Conservation (phyloP, 2,329 filamentous ascomycete species). For the Lecanicillium sp. region DNA sequence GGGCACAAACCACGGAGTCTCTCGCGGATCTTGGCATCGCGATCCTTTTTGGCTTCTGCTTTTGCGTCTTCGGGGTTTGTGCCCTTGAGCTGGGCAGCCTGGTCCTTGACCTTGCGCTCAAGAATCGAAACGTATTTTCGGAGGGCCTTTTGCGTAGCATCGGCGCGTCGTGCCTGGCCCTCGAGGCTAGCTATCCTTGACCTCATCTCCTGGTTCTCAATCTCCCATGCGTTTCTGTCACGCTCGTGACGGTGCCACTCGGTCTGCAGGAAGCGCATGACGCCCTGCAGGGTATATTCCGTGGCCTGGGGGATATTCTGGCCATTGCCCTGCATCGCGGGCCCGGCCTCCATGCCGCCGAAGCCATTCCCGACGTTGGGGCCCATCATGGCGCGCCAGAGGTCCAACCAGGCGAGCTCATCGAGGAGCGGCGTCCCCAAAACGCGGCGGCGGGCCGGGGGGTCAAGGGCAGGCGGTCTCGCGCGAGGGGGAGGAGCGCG, state of each 20-base stretch:
- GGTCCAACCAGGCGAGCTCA: slow-evolving; percentile 30
- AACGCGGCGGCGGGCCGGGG: slow-evolving; percentile 11
- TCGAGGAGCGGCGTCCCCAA: slow-evolving; percentile 26
- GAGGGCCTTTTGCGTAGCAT: slow-evolving; percentile 80
- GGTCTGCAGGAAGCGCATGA: slow-evolving; percentile 98
- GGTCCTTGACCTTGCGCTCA: slow-evolving; percentile 79
- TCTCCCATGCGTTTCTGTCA: slow-evolving; percentile 97
- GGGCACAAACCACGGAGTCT: slow-evolving; percentile 44
- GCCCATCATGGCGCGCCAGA: slow-evolving; percentile 35
- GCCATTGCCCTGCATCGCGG: slow-evolving; percentile 40
- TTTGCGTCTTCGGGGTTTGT: slow-evolving; percentile 30
- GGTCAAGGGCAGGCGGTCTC: slow-evolving; percentile 13
- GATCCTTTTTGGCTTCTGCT: slow-evolving; percentile 43
- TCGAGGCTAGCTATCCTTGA: slow-evolving; percentile 91
- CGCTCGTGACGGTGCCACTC: slow-evolving; percentile 99
- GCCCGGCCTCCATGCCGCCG: slow-evolving; percentile 39
- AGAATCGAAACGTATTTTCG: slow-evolving; percentile 87
- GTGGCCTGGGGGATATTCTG: slow-evolving; percentile 51
- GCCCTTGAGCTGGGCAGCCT: slow-evolving; percentile 64
- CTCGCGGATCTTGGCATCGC: slow-evolving; percentile 49
- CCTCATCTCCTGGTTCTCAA: slow-evolving; percentile 98
- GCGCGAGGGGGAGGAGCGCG: slow-evolving; percentile 20
- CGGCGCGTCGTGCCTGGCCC: slow-evolving; percentile 78
- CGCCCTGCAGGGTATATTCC: slow-evolving; percentile 63
- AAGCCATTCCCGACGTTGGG: slow-evolving; percentile 40